phyloP scores from a whole-genome alignment of 257 asterid species.

The Verbascum thapsus region DNA sequence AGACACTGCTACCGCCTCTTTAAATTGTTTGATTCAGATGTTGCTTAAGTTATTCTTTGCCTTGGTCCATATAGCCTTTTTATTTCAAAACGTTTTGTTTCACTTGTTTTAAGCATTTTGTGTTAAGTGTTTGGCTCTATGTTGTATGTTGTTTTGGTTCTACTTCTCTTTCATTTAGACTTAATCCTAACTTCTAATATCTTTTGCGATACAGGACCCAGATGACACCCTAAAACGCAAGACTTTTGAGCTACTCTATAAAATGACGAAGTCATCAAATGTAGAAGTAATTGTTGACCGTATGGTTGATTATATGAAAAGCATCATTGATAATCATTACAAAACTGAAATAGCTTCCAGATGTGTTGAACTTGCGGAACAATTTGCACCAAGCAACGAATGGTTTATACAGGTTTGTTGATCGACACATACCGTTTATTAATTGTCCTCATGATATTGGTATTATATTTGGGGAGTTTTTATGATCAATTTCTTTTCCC shows the following conservation, averaged over 20 bases:
- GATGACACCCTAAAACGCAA: slow-evolving; percentile 98
- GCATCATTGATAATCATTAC: slow-evolving; percentile 83
- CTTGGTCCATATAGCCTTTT: background rate
- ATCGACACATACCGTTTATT: slow-evolving; percentile 10
- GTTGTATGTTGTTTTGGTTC: slow-evolving; percentile 2
- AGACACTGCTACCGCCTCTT: background rate
- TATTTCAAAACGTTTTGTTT: background rate
- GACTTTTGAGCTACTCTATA: slow-evolving; percentile 91
- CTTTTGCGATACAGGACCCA: slow-evolving; percentile 68
- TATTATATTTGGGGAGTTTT: slow-evolving; percentile 14
- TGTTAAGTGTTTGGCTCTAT: background rate
- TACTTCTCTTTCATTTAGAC: slow-evolving; percentile 20
- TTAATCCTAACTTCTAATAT: slow-evolving; percentile 22
- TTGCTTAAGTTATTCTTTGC: background rate
- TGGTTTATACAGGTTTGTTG: slow-evolving; percentile 93
- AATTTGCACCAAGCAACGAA: slow-evolving; percentile 96
- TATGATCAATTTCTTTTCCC: slow-evolving; percentile 28
- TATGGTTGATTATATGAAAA: slow-evolving; percentile 94
- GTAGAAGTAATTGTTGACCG: slow-evolving; percentile 98
- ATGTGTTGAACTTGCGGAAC: slow-evolving; percentile 98
- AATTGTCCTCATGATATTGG: slow-evolving; percentile 22
- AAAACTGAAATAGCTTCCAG: slow-evolving; percentile 99
- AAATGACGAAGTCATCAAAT: slow-evolving; percentile 98
- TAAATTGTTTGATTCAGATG: slow-evolving; percentile 12
- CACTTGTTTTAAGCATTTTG: background rate